A percentile compares a stretch with the other conserved stretches of the same genome.
Conservation (phyloP, 2,329 filamentous ascomycete genomes). For the Neofusicoccum kwambonambiense region DNA sequence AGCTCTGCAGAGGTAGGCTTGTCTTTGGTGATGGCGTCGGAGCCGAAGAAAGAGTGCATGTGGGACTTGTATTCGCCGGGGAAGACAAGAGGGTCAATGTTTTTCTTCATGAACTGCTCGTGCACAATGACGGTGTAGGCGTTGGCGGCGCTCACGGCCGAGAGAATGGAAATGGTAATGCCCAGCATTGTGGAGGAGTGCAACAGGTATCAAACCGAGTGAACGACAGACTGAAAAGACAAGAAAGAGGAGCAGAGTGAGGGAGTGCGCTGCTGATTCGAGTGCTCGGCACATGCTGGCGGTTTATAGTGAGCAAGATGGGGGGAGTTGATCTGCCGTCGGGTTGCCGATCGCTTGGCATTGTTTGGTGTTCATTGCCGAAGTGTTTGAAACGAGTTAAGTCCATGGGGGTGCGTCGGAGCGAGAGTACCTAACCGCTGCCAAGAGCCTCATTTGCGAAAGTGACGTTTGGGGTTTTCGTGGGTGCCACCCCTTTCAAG, state of each 20-base stretch:
- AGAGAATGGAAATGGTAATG: slow-evolving; percentile 14
- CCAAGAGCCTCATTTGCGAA: background rate
- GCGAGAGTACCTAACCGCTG: background rate
- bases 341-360: background rate
- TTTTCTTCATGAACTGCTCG: slow-evolving; percentile 45
- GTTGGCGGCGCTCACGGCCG: slow-evolving; percentile 13
- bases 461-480: background rate
- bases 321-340: background rate
- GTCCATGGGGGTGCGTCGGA: background rate
- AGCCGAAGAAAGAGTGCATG: slow-evolving; percentile 48
- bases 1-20: slow-evolving; percentile 40
- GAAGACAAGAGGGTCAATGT: slow-evolving; percentile 47
- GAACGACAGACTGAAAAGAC: slow-evolving; percentile 18
- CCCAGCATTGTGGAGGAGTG: background rate
- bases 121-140: slow-evolving; percentile 21
- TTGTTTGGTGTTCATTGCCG: background rate
- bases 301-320: slow-evolving; percentile 4
- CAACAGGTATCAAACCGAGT: background rate
- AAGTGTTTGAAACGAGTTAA: background rate
- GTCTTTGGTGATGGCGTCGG: slow-evolving; percentile 42
- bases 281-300: background rate
- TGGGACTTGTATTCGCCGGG: slow-evolving; percentile 44
- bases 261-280: background rate
- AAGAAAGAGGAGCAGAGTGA: background rate
- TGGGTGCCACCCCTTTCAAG: background rate